Evolutionary conservation across 768 basidiomycete species (phyloP), one percentile per base, ranked within the genome.

Genomic region (Suillus sp.): DNA sequence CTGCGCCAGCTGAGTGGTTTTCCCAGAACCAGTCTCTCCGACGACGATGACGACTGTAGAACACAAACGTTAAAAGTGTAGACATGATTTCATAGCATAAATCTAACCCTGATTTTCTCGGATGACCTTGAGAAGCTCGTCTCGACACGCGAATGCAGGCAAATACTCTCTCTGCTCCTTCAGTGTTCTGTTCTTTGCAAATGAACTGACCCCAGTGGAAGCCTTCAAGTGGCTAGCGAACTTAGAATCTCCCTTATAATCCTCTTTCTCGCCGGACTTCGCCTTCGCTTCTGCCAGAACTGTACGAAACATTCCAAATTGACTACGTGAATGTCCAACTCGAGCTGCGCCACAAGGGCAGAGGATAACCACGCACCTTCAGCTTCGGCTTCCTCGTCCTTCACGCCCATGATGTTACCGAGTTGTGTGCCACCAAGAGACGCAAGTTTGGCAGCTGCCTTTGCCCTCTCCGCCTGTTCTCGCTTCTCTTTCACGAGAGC

Each of bases 1-100:
- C 72, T 99, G 97, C 0, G 93, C 81, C 7, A 99, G 80, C 74
- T 99, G 97, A 0, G 97, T 99, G 1, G 97, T 99, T 79, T 99
- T 99, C 7, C 97, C 97, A 0, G 96, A 99, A 11, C 97, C 97
- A n/a, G 97, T 99, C 77, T 99, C 97, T n/a, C 97, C 97, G 45
- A 99, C 92, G 43, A 99, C 94, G 62, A 99, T 87, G 54, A 92
- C 81, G 42, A 99, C 97, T 97, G 67, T 32, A 22, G 11, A 59
- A 59, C 9, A 25, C 35, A 4, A 22, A 58, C 16, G 25, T 57
- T 59, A 57, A 63, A 20, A 62, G 3, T 42, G 20, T n/a, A 13
- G 58, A 54, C 53, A 34, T 35, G 18, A 51, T 51, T 34, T 8
- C 35, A 22, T 27, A 6, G 18, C 10, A n/a, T 22, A 9, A 56